A percentile compares a stretch with the other conserved stretches of the same genome.
Evolutionary conservation across 2,329 filamentous ascomycete species (phyloP).

Genomic region (Colletotrichum sp.): DNA sequence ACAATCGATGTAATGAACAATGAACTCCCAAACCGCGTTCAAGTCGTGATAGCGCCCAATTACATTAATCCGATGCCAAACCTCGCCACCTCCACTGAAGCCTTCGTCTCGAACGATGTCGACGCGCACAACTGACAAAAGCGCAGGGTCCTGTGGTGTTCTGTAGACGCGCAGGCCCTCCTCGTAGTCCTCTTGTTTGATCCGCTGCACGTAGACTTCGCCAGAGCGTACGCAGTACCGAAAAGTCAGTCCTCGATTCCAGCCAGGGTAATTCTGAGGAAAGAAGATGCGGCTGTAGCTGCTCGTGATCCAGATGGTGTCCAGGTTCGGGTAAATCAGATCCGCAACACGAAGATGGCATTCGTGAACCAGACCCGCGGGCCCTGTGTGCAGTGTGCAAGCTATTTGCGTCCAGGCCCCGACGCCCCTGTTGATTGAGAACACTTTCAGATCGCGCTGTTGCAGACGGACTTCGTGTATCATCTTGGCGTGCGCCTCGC

Average conservation of each 20-base stretch:
- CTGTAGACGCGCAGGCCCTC: background rate
- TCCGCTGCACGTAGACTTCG: background rate
- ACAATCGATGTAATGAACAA: background rate
- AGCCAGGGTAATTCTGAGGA: background rate
- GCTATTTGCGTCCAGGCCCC: background rate
- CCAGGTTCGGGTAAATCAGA: background rate
- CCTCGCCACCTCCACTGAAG: background rate
- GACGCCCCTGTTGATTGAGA: background rate
- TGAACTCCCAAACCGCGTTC: background rate
- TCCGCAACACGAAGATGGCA: background rate
- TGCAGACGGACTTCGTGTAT: background rate
- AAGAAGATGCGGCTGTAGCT: background rate
- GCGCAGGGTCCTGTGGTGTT: background rate
- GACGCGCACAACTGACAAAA: background rate
- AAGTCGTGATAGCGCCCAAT: background rate
- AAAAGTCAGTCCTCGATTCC: background rate
- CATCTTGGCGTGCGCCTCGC: background rate
- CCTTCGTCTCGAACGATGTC: background rate
- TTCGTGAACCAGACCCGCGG: background rate
- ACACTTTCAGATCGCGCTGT: background rate
- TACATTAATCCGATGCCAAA: background rate
- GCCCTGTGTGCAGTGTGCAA: background rate
- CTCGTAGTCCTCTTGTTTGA: background rate
- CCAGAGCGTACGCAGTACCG: background rate
- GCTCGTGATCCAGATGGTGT: background rate